phyloP scores from a whole-genome alignment of 495 filamentous ascomycete species.

The Daldinia concentrica region DNA sequence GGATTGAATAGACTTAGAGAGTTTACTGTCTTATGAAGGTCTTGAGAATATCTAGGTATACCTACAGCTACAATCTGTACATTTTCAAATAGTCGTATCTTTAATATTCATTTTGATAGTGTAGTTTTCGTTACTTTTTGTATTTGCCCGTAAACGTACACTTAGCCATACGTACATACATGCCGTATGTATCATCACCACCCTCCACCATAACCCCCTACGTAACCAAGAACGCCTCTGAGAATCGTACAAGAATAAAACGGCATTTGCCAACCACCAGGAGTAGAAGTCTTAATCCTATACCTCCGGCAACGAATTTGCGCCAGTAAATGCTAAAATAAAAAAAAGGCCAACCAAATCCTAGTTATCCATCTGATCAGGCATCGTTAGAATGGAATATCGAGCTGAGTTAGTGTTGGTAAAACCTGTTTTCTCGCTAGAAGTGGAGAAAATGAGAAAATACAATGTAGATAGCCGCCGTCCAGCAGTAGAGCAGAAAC shows the following conservation, averaged over 20 bases:
- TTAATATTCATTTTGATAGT: slow-evolving; percentile 8
- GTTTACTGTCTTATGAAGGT: background rate
- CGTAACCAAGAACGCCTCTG: slow-evolving; percentile 32
- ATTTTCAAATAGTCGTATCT: background rate
- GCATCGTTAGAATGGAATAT: slow-evolving; percentile 33
- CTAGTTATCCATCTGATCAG: slow-evolving; percentile 33
- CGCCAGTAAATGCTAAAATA: slow-evolving; percentile 36
- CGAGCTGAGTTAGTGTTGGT: background rate
- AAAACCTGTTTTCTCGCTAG: slow-evolving; percentile 11
- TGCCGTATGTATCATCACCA: slow-evolving; percentile 18
- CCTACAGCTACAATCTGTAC: background rate
- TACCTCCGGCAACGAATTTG: slow-evolving; percentile 30
- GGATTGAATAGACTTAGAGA: slow-evolving; percentile 1
- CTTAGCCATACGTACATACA: slow-evolving; percentile 18
- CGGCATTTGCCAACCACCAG: slow-evolving; percentile 19
- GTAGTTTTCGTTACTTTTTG: slow-evolving; percentile 9
- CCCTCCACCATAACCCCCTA: slow-evolving; percentile 5
- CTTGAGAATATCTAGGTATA: background rate
- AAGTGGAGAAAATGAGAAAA: slow-evolving; percentile 17
- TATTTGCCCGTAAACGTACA: slow-evolving; percentile 32
- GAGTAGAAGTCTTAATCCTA: slow-evolving; percentile 25
- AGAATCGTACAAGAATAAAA: slow-evolving; percentile 34
- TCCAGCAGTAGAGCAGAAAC: slow-evolving; percentile 29
- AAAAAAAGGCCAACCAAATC: slow-evolving; percentile 29
- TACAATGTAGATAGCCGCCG: slow-evolving; percentile 32